Conservation (phyloP, 2,329 filamentous ascomycete genomes). For the Fusarium keratoplasticum region DNA sequence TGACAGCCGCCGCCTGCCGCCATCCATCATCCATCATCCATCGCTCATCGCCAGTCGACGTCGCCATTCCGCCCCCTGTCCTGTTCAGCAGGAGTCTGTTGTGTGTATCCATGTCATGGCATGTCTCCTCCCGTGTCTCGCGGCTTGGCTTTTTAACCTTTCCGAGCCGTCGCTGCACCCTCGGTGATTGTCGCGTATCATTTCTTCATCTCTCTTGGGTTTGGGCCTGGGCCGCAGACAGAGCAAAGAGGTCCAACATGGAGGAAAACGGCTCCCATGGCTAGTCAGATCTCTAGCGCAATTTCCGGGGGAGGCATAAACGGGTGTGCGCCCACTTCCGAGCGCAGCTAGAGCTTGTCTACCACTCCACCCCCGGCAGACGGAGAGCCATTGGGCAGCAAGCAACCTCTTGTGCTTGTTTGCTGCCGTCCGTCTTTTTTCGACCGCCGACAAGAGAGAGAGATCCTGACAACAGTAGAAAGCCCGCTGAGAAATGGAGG, state of each 20-base stretch:
- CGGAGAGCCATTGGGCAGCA: constrained; percentile 52
- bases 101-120: constrained; percentile 31
- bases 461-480: not conserved
- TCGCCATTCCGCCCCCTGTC: constrained; percentile 41
- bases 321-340: constrained; percentile 20
- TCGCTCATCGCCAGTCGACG: constrained; percentile 5
- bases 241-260: not conserved
- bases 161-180: constrained; percentile 23
- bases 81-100: not conserved
- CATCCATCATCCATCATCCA: constrained; percentile 13
- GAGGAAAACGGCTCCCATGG: constrained; percentile 14
- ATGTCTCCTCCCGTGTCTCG: constrained; percentile 29
- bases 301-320: constrained; percentile 27
- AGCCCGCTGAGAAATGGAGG: constrained; percentile 15
- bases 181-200: constrained; percentile 29
- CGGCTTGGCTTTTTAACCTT: constrained; percentile 27
- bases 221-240: constrained; percentile 8
- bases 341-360: not conserved
- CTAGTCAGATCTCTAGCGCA: constrained; percentile 23
- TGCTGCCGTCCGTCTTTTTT: not conserved
- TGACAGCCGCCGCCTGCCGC: constrained; percentile 45
- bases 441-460: not conserved
- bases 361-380: not conserved
- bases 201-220: constrained; percentile 29
- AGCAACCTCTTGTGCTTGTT: constrained; percentile 31